These are phyloP conservation scores for Albatrellus ellisii DNA, from an alignment of 768 basidiomycete genomes.

Conservation along the genomic window DNA sequence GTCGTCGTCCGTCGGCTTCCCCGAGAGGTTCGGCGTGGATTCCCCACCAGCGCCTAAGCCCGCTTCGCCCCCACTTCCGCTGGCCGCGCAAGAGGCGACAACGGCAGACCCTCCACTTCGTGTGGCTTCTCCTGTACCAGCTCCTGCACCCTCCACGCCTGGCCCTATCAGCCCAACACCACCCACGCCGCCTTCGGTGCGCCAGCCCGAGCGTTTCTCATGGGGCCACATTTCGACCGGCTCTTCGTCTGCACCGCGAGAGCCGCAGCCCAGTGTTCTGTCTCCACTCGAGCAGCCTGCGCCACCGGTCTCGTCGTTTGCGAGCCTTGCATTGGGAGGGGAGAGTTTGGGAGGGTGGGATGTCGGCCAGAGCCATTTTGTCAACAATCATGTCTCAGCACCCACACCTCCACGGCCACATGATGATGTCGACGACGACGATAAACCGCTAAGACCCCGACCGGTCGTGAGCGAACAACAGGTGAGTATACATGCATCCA, in stretches of 20 bases:
- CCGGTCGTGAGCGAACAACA: constrained; percentile 17
- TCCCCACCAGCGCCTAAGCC: constrained; percentile 2
- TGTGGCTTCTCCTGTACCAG: constrained; percentile 13
- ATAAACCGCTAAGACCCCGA: constrained; percentile 18
- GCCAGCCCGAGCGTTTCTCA: constrained; percentile 2
- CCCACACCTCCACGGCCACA: constrained; percentile 4
- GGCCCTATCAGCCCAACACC: neutral
- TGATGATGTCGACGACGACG: constrained; percentile 21
- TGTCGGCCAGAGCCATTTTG: constrained; percentile 15
- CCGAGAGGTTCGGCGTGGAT: constrained; percentile 17
- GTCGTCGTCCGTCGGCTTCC: constrained; percentile 13
- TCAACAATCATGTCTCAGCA: constrained; percentile 16
- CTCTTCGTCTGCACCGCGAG: neutral
- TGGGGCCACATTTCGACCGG: constrained; percentile 10
- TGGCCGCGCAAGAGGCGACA: neutral
- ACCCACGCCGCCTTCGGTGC: neutral
- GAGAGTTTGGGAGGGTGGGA: constrained; percentile 43
- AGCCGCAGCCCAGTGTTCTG: constrained; percentile 12
- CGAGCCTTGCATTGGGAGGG: constrained; percentile 35
- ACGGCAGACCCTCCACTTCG: neutral
- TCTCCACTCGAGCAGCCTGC: constrained; percentile 20
- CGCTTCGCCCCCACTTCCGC: no score
- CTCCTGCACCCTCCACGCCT: constrained; percentile 13
- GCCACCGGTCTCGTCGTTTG: constrained; percentile 18
- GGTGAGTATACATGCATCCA: constrained; percentile 9